Conservation (phyloP, 75 land plant genomes). For the Selaginella moellendorffii region DNA sequence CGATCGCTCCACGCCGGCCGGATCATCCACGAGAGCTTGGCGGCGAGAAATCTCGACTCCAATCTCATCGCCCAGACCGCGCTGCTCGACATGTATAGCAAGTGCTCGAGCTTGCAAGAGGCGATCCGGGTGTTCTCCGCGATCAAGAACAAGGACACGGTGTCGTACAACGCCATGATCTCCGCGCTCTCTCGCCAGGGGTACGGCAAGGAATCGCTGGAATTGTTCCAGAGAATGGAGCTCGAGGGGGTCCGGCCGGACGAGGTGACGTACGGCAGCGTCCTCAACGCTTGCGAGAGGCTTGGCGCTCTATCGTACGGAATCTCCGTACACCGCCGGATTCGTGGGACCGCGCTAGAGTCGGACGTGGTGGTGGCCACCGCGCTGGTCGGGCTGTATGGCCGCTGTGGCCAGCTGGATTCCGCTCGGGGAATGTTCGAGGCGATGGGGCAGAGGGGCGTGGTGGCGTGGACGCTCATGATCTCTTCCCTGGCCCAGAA, state of each 20-base stretch:
- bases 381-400: background rate
- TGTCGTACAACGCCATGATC: background rate
- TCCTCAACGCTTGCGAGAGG: background rate
- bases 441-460: background rate
- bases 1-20: background rate
- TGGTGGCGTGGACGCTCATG: conserved; percentile 4
- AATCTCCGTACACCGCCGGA: background rate
- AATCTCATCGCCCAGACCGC: background rate
- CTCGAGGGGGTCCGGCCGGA: background rate
- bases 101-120: background rate
- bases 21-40: background rate
- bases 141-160: background rate
- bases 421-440: background rate
- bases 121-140: background rate
- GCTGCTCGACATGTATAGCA: conserved; percentile 4
- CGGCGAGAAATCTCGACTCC: background rate
- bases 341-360: background rate
- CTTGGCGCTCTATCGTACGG: background rate
- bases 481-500: background rate
- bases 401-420: background rate
- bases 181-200: background rate
- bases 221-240: background rate
- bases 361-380: background rate
- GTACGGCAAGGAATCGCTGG: background rate
- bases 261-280: background rate